Percentiles rank a stretch among this genome's conserved stretches.
Evolutionary conservation across 306 rosid genomes (phyloP).

Genomic region (Pachyrhizus erosus): DNA sequence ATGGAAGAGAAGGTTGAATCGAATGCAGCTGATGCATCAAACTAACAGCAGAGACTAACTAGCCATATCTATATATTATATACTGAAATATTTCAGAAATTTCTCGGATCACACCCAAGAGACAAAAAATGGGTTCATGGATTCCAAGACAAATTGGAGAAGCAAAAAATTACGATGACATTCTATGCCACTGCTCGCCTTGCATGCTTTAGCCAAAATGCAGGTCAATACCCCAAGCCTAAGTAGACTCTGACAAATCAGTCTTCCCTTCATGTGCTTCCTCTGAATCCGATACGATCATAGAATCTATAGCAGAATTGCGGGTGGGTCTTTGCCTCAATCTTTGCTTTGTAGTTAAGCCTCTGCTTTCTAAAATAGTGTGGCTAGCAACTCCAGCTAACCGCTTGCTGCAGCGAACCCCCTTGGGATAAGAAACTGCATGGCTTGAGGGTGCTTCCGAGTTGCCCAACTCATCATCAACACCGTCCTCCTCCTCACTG

Average conservation of each 20-base stretch:
- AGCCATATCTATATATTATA: slow-evolving; percentile 16
- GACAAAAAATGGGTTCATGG: neutral
- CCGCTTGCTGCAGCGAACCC: slow-evolving; percentile 56
- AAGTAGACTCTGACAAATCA: slow-evolving; percentile 27
- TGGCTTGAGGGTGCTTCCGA: slow-evolving; percentile 48
- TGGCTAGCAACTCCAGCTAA: slow-evolving; percentile 55
- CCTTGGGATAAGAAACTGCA: slow-evolving; percentile 45
- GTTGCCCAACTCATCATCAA: slow-evolving; percentile 32
- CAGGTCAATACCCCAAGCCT: slow-evolving; percentile 20
- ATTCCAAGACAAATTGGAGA: slow-evolving; percentile 19
- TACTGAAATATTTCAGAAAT: slow-evolving; percentile 33
- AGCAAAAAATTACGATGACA: slow-evolving; percentile 19
- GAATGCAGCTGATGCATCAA: neutral
- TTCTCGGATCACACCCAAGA: slow-evolving; percentile 14
- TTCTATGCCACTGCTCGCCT: slow-evolving; percentile 4
- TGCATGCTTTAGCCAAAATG: slow-evolving; percentile 1
- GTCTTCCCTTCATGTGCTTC: slow-evolving; percentile 30
- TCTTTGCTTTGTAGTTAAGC: slow-evolving; percentile 65
- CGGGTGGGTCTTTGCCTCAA: slow-evolving; percentile 79
- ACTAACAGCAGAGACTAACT: neutral
- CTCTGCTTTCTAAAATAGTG: slow-evolving; percentile 51
- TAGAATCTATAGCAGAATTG: slow-evolving; percentile 69
- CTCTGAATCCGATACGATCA: slow-evolving; percentile 65
- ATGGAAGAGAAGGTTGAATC: neutral
- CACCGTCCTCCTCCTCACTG: slow-evolving; percentile 42